Evolutionary conservation across 2,329 filamentous ascomycete species (phyloP).

Genomic region (Rugonectria rugulosa): DNA sequence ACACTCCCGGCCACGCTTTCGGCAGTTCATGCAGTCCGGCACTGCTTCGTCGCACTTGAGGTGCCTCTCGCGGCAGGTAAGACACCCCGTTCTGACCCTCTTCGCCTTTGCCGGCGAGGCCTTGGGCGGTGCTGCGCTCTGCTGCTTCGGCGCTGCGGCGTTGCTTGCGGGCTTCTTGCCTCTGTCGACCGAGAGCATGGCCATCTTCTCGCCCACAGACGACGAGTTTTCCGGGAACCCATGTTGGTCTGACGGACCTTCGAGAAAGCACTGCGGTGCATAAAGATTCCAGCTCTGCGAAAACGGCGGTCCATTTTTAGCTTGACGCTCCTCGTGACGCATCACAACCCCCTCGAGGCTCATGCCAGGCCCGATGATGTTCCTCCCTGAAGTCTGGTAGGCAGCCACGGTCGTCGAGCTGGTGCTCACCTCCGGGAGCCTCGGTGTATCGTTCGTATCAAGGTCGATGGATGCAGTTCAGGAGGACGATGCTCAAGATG

Average conservation of each 20-base stretch:
- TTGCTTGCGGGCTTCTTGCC: not conserved
- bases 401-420: conserved; percentile 24
- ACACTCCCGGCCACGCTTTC: conserved; percentile 85
- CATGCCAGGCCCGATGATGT: conserved; percentile 31
- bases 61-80: conserved; percentile 89
- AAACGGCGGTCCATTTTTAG: conserved; percentile 26
- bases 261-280: conserved; percentile 16
- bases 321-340: conserved; percentile 33
- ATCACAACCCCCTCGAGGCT: conserved; percentile 36
- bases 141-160: not conserved
- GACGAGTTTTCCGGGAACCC: conserved; percentile 10
- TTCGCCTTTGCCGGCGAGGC: conserved; percentile 57
- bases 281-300: conserved; percentile 24
- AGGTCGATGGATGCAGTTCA: not conserved
- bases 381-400: conserved; percentile 23
- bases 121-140: not conserved
- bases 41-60: conserved; percentile 86
- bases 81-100: conserved; percentile 86
- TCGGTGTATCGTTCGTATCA: conserved; percentile 6
- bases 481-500: not conserved
- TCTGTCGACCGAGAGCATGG: not conserved
- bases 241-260: conserved; percentile 6
- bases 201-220: conserved; percentile 7
- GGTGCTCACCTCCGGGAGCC: conserved; percentile 16
- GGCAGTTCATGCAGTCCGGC: conserved; percentile 77